These are phyloP conservation scores for Zoysia matrella DNA, from an alignment of 202 grass and related monocot species.

Conservation along the genomic window DNA sequence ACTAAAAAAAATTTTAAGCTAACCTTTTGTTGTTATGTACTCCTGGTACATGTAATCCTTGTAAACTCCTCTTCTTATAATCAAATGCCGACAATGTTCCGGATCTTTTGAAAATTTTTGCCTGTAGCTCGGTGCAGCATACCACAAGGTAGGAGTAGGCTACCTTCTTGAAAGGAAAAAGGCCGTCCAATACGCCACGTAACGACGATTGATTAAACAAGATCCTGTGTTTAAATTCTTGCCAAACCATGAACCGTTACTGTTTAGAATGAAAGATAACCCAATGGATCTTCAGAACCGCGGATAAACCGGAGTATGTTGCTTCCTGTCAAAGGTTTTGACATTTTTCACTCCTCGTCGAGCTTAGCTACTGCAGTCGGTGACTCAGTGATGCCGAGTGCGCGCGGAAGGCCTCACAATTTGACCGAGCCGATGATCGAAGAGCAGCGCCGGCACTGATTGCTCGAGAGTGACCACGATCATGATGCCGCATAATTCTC, in stretches of 20 bases:
- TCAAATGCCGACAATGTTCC: no score
- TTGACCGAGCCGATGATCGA: slow-evolving; percentile 30
- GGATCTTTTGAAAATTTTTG: no score
- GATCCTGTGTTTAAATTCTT: slow-evolving; percentile 12
- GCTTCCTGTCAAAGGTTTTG: slow-evolving; percentile 4
- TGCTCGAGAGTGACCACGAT: slow-evolving; percentile 39
- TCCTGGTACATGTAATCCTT: no score
- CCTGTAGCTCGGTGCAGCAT: no score
- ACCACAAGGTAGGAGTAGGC: background rate
- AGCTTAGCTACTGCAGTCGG: background rate
- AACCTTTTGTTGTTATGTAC: no score
- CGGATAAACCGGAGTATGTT: background rate
- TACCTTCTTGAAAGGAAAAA: slow-evolving; percentile 13
- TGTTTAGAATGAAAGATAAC: no score
- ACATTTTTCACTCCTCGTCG: background rate
- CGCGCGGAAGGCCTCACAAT: slow-evolving; percentile 40
- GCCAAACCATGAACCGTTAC: slow-evolving; percentile 6
- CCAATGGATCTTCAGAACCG: background rate
- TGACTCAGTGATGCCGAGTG: background rate
- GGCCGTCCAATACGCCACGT: background rate
- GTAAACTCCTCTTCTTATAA: no score
- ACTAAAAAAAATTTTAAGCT: no score
- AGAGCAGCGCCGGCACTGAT: slow-evolving; percentile 12
- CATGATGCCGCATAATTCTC: slow-evolving; percentile 68
- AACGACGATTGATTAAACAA: background rate